A percentile compares a stretch with the other conserved stretches of the same genome.
phyloP scores from a whole-genome alignment of 2,329 filamentous ascomycete species.

The Verticillium tricorpus region DNA sequence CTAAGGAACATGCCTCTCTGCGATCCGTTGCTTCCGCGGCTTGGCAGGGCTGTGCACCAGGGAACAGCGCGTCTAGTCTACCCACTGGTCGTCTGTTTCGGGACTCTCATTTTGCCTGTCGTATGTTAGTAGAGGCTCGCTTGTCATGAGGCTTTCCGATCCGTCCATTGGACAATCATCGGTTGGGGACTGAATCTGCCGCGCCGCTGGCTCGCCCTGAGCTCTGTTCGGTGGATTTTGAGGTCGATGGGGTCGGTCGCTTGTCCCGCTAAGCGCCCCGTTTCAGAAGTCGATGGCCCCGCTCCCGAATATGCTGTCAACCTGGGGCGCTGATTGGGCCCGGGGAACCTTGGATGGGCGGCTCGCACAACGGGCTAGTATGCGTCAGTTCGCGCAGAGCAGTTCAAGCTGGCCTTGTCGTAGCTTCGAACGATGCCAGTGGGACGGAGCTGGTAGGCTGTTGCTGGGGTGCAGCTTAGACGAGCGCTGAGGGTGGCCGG shows the following conservation, averaged over 20 bases:
- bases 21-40: background rate
- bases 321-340: constrained; percentile 5
- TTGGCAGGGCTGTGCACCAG: background rate
- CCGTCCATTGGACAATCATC: background rate
- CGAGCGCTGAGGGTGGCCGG: background rate
- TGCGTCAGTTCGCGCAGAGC: background rate
- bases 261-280: constrained; percentile 1
- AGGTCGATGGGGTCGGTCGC: background rate
- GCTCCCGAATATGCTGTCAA: constrained; percentile 6
- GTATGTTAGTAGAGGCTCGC: background rate
- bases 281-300: constrained; percentile 1
- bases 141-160: background rate
- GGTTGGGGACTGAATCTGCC: no score
- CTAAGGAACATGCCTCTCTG: background rate
- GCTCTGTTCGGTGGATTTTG: background rate
- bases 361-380: constrained; percentile 4
- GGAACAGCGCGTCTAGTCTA: background rate
- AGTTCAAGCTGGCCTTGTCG: background rate
- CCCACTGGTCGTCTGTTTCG: background rate
- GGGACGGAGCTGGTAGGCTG: background rate
- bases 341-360: constrained; percentile 2
- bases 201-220: background rate
- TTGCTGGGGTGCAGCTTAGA: background rate
- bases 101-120: background rate
- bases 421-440: background rate